These are phyloP conservation scores for Erythrobasidium hasegawianum DNA, from an alignment of 1,284 basidiomycete genomes.

Conservation along the genomic window DNA sequence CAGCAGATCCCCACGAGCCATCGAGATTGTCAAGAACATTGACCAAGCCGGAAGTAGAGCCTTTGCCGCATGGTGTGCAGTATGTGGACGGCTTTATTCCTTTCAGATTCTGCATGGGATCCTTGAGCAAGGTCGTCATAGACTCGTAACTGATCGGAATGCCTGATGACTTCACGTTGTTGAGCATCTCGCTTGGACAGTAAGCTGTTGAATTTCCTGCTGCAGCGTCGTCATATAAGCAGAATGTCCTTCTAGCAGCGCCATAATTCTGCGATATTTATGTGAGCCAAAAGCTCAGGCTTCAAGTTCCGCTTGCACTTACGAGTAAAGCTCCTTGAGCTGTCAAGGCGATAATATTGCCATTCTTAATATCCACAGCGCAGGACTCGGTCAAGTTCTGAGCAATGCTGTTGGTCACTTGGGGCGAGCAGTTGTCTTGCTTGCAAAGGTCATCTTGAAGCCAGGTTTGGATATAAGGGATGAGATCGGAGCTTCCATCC, in stretches of 20 bases:
- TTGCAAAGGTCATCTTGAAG: constrained; percentile 19
- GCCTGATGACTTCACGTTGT: constrained; percentile 26
- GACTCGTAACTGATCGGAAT: constrained; percentile 22
- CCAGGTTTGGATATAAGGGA: constrained; percentile 5
- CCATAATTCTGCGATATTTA: constrained; percentile 27
- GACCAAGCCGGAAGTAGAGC: neutral
- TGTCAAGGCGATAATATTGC: constrained; percentile 12
- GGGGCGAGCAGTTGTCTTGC: neutral
- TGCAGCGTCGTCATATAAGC: constrained; percentile 9
- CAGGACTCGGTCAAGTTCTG: constrained; percentile 9
- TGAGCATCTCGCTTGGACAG: constrained; percentile 27
- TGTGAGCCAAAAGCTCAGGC: too few relatives aligned
- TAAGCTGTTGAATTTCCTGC: constrained; percentile 23
- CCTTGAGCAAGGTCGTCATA: neutral
- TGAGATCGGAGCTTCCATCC: constrained; percentile 7
- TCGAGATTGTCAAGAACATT: neutral
- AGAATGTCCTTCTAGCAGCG: constrained; percentile 7
- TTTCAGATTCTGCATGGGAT: constrained; percentile 3
- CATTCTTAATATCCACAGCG: constrained; percentile 18
- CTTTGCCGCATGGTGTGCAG: constrained; percentile 18
- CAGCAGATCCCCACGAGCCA: neutral
- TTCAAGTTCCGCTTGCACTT: too few relatives aligned
- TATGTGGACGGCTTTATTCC: constrained; percentile 17
- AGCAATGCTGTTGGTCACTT: constrained; percentile 7
- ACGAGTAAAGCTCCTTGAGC: constrained; percentile 22